These are phyloP conservation scores for Magnolia sinica DNA, from an alignment of 164 flowering plant species.

Conservation along the genomic window DNA sequence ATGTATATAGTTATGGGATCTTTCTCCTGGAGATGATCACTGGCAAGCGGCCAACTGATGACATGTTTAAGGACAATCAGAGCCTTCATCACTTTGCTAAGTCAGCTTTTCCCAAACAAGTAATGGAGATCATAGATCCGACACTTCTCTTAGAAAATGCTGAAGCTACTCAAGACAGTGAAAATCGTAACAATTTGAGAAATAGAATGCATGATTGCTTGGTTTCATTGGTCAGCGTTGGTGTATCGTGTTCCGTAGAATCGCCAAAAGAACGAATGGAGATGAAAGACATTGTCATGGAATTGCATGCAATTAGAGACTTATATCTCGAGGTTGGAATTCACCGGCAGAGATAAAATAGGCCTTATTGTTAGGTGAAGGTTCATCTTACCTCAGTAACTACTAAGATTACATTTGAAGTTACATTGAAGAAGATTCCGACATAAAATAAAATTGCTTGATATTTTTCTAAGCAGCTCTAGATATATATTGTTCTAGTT, in stretches of 20 bases:
- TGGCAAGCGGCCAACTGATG: not conserved
- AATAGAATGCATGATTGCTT: not conserved
- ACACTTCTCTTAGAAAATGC: not conserved
- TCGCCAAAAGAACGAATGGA: not conserved
- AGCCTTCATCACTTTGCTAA: not conserved
- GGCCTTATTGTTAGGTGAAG: not conserved
- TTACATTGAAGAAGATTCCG: too few species aligned
- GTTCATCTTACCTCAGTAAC: not conserved
- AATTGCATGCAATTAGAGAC: not conserved
- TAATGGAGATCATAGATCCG: not conserved
- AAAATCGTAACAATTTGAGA: too few species aligned
- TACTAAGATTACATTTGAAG: too few species aligned
- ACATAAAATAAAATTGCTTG: too few species aligned
- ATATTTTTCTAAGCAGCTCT: too few species aligned
- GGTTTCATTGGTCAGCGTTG: not conserved
- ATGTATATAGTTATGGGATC: conserved; percentile 2
- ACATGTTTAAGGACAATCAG: not conserved
- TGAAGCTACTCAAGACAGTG: not conserved
- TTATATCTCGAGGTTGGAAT: not conserved
- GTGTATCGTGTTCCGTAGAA: not conserved
- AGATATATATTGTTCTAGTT: too few species aligned
- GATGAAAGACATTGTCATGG: not conserved
- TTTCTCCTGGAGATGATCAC: not conserved
- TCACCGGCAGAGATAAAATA: not conserved
- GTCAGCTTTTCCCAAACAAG: not conserved